Base-by-base conservation (phyloP, 163 green algal genomes). In the Trebouxia gelatinosa region DNA sequence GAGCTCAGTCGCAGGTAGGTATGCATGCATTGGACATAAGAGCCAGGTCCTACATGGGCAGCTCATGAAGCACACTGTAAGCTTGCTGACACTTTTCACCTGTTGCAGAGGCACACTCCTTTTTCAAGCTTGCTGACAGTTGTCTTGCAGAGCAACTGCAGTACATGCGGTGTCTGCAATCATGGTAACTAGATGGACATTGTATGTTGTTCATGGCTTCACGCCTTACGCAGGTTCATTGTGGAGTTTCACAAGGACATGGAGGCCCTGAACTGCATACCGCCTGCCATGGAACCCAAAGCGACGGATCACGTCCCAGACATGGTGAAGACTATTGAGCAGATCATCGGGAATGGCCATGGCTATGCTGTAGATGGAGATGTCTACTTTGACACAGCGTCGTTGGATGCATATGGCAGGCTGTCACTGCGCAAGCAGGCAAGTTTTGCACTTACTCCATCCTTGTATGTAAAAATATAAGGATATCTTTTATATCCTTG, bases 371-470 rank as follows among this genome's bases (percentile, higher is more conserved):
- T 84, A 0, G 83, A 74, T 37, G 88, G 95, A 0, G 93, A 98
- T 77, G 96, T 99, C 0, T 98, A 91, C 80, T 99, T 99, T 87
- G 89, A 96, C 54, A 93, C 98, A 13, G 82, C 78, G 7, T 91
- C 88, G 0, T 64, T 94, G 51, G 75, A 79, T 0, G 83, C 58
- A 23, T 97, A 97, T 68, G 92, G 92, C 50, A 68, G 51, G 13
- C 87, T 96, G 32, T 93, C 86, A 19, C 64, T 11, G n/a, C n/a
- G n/a, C n/a, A n/a, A n/a, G n/a, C n/a, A n/a, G n/a, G n/a, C n/a
- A n/a, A n/a, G 58, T 38, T 68, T n/a, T n/a, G n/a, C n/a, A n/a
- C n/a, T n/a, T n/a, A n/a, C n/a, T n/a, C n/a, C n/a, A n/a, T n/a
- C n/a, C n/a, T n/a, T n/a, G n/a, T n/a, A n/a, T n/a, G n/a, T n/a